Evolutionary conservation across 2,329 filamentous ascomycete species (phyloP).

Genomic region (Tricladium varicosporioides): DNA sequence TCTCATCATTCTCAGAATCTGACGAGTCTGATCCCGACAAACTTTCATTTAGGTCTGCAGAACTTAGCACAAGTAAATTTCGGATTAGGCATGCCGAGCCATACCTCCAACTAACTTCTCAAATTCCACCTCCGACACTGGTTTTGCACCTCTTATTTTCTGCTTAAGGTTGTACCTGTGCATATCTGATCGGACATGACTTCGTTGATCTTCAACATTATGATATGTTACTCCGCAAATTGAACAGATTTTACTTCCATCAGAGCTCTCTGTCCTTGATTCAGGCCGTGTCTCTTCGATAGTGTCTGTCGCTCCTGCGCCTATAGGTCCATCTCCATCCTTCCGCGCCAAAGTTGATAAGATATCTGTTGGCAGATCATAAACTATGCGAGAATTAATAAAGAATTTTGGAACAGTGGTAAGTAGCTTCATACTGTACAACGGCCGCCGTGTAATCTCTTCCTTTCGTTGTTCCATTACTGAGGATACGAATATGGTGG

Average conservation of each 20-base stretch:
- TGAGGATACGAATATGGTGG: neutral
- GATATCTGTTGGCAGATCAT: constrained; percentile 36
- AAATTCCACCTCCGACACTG: constrained; percentile 80
- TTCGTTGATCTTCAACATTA: constrained; percentile 75
- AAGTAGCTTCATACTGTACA: constrained; percentile 36
- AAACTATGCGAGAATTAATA: constrained; percentile 27
- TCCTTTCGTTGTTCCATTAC: constrained; percentile 36
- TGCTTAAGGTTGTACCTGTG: constrained; percentile 95
- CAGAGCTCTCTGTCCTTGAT: constrained; percentile 39
- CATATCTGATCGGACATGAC: constrained; percentile 84
- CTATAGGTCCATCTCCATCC: constrained; percentile 24
- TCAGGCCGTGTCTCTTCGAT: constrained; percentile 37
- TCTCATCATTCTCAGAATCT: constrained; percentile 66
- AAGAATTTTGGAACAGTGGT: neutral
- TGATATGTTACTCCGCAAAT: constrained; percentile 73
- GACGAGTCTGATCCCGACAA: constrained; percentile 80
- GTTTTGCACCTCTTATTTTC: constrained; percentile 69
- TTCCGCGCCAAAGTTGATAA: constrained; percentile 35
- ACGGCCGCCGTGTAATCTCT: constrained; percentile 37
- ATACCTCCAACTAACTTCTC: constrained; percentile 70
- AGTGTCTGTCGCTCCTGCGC: constrained; percentile 26
- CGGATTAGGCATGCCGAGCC: neutral
- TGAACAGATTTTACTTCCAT: constrained; percentile 73
- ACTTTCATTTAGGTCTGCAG: constrained; percentile 75
- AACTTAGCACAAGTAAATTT: neutral